A percentile compares a stretch with the other conserved stretches of the same genome.
Conservation (phyloP, 2,329 filamentous ascomycete genomes). For the Fusarium phyllophilum region DNA sequence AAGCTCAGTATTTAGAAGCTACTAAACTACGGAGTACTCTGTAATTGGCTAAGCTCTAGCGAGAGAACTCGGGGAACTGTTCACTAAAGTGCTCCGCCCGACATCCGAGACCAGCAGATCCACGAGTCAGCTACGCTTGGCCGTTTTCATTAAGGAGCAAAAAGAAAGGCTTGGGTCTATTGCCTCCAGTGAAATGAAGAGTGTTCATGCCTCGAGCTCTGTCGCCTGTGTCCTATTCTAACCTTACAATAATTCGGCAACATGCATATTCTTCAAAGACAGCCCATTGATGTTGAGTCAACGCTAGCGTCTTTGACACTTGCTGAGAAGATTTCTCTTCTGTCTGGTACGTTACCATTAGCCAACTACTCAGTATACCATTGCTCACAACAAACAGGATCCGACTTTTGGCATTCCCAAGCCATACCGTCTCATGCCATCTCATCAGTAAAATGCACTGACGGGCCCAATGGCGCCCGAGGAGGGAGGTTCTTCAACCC, state of each 20-base stretch:
- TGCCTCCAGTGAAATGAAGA: neutral
- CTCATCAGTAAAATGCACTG: slow-evolving; percentile 14
- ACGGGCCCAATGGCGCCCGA: slow-evolving; percentile 30
- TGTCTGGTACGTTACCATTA: neutral
- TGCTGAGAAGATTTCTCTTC: slow-evolving; percentile 17
- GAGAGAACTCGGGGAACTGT: neutral
- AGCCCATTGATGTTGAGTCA: slow-evolving; percentile 12
- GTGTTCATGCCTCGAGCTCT: neutral
- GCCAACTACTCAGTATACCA: accelerated
- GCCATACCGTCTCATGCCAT: neutral
- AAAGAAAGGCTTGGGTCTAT: neutral
- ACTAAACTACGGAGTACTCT: neutral
- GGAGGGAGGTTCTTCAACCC: slow-evolving; percentile 28
- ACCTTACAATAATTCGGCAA: neutral
- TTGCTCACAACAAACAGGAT: neutral
- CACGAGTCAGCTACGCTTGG: neutral
- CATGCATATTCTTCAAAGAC: slow-evolving; percentile 16
- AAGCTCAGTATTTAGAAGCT: accelerated
- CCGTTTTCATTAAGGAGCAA: neutral
- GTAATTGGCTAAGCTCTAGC: neutral
- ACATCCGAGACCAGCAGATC: neutral
- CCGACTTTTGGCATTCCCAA: slow-evolving; percentile 20
- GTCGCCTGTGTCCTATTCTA: neutral
- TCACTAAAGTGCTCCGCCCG: neutral
- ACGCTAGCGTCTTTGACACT: slow-evolving; percentile 17